Evolutionary conservation across 371 early-diverging fungal species (phyloP).

Genomic region (Mortierella sp.): DNA sequence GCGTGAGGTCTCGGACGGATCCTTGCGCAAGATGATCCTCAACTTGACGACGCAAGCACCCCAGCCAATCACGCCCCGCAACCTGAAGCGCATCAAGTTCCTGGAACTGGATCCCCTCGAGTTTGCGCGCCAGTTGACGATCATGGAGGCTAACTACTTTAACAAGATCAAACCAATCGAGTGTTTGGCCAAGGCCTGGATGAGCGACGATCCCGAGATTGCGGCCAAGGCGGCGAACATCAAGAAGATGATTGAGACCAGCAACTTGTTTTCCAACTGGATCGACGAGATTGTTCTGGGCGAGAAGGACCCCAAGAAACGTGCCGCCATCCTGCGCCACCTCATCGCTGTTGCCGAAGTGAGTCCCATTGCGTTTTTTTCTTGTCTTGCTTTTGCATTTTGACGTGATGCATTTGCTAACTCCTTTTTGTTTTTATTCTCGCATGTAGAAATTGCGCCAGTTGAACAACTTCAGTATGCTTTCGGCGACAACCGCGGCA

Average conservation of each 20-base stretch:
- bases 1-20: constrained; percentile 71
- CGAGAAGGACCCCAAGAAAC: constrained; percentile 83
- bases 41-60: constrained; percentile 74
- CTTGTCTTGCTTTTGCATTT: not conserved
- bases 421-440: not conserved
- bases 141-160: constrained; percentile 88
- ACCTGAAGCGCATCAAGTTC: constrained; percentile 75
- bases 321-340: constrained; percentile 84
- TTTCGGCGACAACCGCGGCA: constrained; percentile 91
- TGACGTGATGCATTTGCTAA: not conserved
- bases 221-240: constrained; percentile 72
- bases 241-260: constrained; percentile 82
- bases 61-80: constrained; percentile 79
- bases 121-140: constrained; percentile 93
- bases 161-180: constrained; percentile 89
- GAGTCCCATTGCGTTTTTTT: constrained; percentile 24
- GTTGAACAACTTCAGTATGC: constrained; percentile 93
- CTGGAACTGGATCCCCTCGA: constrained; percentile 94
- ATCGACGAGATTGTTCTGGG: constrained; percentile 83
- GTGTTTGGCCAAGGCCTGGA: constrained; percentile 93
- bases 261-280: constrained; percentile 79
- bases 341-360: constrained; percentile 89
- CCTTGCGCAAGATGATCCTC: constrained; percentile 72
- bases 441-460: constrained; percentile 69
- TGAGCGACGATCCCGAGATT: constrained; percentile 73